Evolutionary conservation across 352 stramenopile genomes (phyloP).

Genomic region (Phytophthora crassamura): DNA sequence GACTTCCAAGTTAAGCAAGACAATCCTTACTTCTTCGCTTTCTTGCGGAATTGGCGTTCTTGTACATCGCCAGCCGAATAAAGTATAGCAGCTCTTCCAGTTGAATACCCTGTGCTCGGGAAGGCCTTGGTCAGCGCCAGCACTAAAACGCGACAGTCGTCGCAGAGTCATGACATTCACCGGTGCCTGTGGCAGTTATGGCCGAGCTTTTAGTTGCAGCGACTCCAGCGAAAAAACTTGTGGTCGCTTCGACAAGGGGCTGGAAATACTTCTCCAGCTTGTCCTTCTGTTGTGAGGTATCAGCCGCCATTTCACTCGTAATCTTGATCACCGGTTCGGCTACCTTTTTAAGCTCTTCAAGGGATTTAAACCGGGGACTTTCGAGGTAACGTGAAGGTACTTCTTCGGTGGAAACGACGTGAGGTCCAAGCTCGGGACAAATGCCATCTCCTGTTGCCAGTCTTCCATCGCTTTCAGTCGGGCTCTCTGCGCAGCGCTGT

Average conservation of each 20-base stretch:
- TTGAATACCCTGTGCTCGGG: no score
- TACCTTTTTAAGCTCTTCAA: neutral
- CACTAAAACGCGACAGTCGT: no score
- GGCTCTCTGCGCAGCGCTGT: slow-evolving; percentile 13
- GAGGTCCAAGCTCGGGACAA: slow-evolving; percentile 21
- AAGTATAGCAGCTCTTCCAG: slow-evolving; percentile 4
- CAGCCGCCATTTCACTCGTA: neutral
- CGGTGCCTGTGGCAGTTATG: no score
- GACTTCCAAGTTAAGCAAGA: no score
- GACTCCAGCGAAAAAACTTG: slow-evolving; percentile 11
- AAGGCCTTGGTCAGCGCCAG: no score
- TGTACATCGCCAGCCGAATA: slow-evolving; percentile 1
- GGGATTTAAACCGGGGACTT: no score
- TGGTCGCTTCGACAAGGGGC: slow-evolving; percentile 19
- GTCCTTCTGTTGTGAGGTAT: neutral
- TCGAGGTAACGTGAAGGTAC: no score
- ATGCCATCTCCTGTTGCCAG: slow-evolving; percentile 24
- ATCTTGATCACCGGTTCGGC: neutral
- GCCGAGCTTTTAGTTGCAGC: neutral
- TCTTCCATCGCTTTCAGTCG: neutral
- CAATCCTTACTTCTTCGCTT: neutral
- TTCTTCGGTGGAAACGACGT: slow-evolving; percentile 15
- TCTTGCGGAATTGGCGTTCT: neutral
- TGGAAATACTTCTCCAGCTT: slow-evolving; percentile 18
- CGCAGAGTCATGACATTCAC: no score